Base-by-base conservation (phyloP, 208 protist genomes). In the Wallacemonas sp. region DNA sequence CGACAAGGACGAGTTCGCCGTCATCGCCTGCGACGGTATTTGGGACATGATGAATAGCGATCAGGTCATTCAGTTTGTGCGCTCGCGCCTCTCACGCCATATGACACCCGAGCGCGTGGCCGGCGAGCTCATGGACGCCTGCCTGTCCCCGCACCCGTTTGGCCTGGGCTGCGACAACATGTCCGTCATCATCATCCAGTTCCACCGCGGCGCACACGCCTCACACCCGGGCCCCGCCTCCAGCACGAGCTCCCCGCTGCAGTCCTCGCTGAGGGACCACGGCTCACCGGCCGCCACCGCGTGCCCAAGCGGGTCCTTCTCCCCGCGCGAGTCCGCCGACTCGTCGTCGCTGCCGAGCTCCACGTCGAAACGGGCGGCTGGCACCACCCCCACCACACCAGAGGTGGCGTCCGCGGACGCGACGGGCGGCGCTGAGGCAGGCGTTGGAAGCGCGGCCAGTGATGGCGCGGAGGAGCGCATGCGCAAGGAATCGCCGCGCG, bases 1-100 rank as follows among this genome's bases (percentile, higher is more conserved):
- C 26, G 83, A 93, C 65, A 80, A 76, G 50, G 89, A 97, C 63
- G 87, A 93, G 76, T 91, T 97, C 49, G 88, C 87, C 8, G 79
- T 98, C 57, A 41, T 98, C 25, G 94, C 94, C 20, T 98, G 94
- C 55, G 94, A 98, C 72, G 94, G 94, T 10, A 97, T 97, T 61
- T 97, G 91, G 89, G 93, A 97, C 69, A 87, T 97, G 48, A 76
- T 97, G 78, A 86, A 52, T 48, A 95, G 87, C 67, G 91, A 97
- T 45, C 82, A 94, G 57, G 92, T 95, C 25, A 77, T 97, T 1
- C 77, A 86, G 45, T 94, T 94, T 69, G 85, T 93, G 55, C 82
- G 83, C 0, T 54, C 65, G 20, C 79, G 79, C n/a, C 72, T 94
- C 28, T 79, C 91, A 75, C 46, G 79, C 38, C 77, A 77, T 12